Evolutionary conservation across 768 basidiomycete genomes (phyloP), one percentile per base, ranked within the genome.

Genomic region (Coprinopsis cinerea): DNA sequence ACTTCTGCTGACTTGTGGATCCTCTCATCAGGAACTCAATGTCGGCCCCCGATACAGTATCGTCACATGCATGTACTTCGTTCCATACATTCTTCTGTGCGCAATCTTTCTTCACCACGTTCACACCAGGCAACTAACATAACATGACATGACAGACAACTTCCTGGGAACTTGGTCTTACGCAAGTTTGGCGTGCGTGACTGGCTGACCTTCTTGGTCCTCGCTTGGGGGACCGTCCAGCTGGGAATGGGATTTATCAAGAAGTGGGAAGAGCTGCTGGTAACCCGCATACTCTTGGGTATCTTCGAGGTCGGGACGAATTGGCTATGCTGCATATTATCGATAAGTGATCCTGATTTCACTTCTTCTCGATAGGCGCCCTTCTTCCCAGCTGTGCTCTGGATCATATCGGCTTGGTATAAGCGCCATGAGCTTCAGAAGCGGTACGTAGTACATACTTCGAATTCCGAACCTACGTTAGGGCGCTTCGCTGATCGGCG

Each of bases 351-450:
- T 10, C 14, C 36, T 25, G 23, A 9, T 44, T 39, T 6, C 36
- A 39, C 23, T 41, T 22, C 24, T 6, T 41, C 18, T 25, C 7
- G 13, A 26, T 37, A 72, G 75, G 70, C 75, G 4, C 67, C 70
- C 9, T 73, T 74, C 53, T 75, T 73, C 59, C 74, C 76, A 13
- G 67, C 69, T 4, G 61, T 76, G 55, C 55, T 75, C 10, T 76
- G 70, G 56, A 64, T 77, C 44, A 70, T 76, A 35, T 69, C 74
- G 2, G 72, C 73, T 28, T 76, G 76, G 75, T 65, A 58, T 47
- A 62, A 55, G 14, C 61, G 64, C 10, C 60, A 64, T 46, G 66
- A 67, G 53, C 62, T 67, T 13, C 64, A 67, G 43, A 66, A 63
- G 47, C 52, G 64, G 64, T 43, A 5, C 9, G 41, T n/a, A 34